Evolutionary conservation across 2,329 filamentous ascomycete genomes (phyloP), one percentile per base, ranked within the genome.

Genomic region (Colletotrichum sp.): DNA sequence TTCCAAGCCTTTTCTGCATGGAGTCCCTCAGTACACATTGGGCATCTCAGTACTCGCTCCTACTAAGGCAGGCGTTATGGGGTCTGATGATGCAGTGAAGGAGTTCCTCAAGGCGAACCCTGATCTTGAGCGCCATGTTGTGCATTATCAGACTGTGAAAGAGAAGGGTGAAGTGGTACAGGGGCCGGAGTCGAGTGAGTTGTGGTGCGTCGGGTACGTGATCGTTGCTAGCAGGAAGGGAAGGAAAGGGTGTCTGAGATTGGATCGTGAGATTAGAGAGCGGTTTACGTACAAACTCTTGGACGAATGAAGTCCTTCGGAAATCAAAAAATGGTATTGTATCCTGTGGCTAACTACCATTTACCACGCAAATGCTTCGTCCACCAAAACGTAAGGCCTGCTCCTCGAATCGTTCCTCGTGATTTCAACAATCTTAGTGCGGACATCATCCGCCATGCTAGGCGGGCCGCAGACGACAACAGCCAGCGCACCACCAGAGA

Each of bases 1-100:
- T 22, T 74, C 80, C 0, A 55, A 75, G 52, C 78, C 81, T 2
- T 82, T 82, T 44, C 34, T 63, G 16, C 13, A 68, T 15, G 77
- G 77, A 1, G 24, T 32, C 6, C 68, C 78, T 5, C 79, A 80
- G 52, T 79, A 75, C 15, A 65, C 59, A 5, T 26, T 79, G n/a
- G 75, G 76, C 6, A 75, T 80, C 10, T 68, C 72, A 4, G 74
- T 80, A 8, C 69, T 80, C 12, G 77, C 78, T 3, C 66, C 70
- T 10, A 75, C 66, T 5, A 48, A 62, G 3, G 44, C 63, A 9
- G 77, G 76, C 0, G 70, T 78, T 13, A 78, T 78, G 76, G 68
- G 57, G 44, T 75, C 73, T 6, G 69, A 55, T 16, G 75, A 77
- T 32, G 75, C 73, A 4, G 75, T 71, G 18, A 6, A 15, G 36